Base-by-base conservation (phyloP, 371 early-diverging fungal genomes). In the Mucor racemosus region DNA sequence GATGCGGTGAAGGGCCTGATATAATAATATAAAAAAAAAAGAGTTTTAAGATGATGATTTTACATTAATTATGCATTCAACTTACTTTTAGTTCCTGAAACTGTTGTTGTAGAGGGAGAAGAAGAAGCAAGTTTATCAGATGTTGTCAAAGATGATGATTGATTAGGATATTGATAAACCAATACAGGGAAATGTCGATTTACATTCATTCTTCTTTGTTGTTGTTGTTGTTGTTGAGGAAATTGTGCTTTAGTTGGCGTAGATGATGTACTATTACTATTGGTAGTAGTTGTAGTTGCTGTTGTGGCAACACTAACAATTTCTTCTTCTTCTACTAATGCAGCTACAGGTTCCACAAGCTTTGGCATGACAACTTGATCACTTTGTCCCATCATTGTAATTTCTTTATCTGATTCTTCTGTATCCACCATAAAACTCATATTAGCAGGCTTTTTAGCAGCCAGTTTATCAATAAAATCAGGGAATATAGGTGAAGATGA, bases 351-450 rank as follows among this genome's bases (percentile, higher is more conserved):
- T 1, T 26, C 26, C 3, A 26, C 26, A 26, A 3, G 3, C 3
- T 26, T 26, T 26, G 26, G 26, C 1, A 26, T 3, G 26, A 26
- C 1, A 26, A 26, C 26, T 26, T 26, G 26, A 26, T 26, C 26
- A 26, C 3, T 35, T 40, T 58, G 39, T 21, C 39, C 55, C 55
- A 62, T 62, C 63, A 62, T 53, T 5, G 65, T 61, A 61, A 67
- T 61, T 5, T 59, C 66, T 21, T 31, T 60, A 14, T 66, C 66
- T 1, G 60, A 55, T 21, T 66, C 66, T 35, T 71, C 71, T 13
- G n/a, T 64, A n/a, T 74, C 70, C 10, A 74, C 53, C 70, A 75
- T 73, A 34, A 79, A 79, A n/a, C 64, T 71, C 42, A 79, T 53
- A 44, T 63, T 62, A 2, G 60, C 42, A 11, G 77, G 79, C n/a